Conservation (phyloP, 1,284 basidiomycete species). For the Puccinia coronata region DNA sequence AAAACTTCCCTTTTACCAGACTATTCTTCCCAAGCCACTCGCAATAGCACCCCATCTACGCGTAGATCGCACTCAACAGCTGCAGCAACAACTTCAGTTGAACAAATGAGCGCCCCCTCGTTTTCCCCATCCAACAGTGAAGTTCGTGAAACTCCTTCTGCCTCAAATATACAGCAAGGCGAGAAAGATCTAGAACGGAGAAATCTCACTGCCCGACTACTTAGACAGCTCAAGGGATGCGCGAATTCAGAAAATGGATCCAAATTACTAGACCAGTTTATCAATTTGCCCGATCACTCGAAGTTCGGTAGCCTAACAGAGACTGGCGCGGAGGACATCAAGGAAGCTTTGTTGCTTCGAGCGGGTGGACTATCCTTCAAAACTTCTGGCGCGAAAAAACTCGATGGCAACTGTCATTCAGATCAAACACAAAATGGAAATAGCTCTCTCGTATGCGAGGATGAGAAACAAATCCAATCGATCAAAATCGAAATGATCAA, state of each 20-base stretch:
- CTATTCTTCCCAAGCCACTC: slow-evolving; percentile 9
- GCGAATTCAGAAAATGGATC: slow-evolving; percentile 34
- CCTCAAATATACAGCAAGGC: not conserved
- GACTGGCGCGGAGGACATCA: slow-evolving; percentile 29
- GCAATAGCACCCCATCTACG: not conserved
- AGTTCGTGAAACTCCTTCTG: not conserved
- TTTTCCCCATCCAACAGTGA: not conserved
- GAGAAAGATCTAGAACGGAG: not conserved
- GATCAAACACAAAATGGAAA: not conserved
- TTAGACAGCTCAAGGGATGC: slow-evolving; percentile 46
- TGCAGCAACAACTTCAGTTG: slow-evolving; percentile 3
- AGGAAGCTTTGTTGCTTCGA: slow-evolving; percentile 37
- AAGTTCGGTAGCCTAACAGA: slow-evolving; percentile 9
- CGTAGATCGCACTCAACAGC: slow-evolving; percentile 38
- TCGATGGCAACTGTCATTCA: not conserved
- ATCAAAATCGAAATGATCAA: slow-evolving; percentile 49
- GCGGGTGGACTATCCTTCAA: slow-evolving; percentile 43
- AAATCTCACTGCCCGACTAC: slow-evolving; percentile 6
- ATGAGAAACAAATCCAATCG: slow-evolving; percentile 39
- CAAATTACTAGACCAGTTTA: slow-evolving; percentile 26
- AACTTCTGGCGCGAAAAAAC: slow-evolving; percentile 1
- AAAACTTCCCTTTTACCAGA: slow-evolving; percentile 34
- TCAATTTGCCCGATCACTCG: not conserved
- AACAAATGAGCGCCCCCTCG: not conserved
- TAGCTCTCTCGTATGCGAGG: not conserved